Conservation (phyloP, 1,284 basidiomycete genomes). For the Singerocomus inundabilis region DNA sequence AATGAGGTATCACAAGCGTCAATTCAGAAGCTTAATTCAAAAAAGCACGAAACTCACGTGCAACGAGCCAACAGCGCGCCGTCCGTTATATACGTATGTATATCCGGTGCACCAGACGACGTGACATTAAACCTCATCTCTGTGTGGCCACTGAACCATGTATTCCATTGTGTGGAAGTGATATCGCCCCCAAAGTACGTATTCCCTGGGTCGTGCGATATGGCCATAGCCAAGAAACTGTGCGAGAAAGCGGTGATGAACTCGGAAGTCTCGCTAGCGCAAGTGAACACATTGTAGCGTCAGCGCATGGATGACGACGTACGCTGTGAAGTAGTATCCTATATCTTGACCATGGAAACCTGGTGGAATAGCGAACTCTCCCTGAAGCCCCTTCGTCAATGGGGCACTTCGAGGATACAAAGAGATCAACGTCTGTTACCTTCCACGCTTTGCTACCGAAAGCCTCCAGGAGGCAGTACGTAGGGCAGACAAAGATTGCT, state of each 20-base stretch:
- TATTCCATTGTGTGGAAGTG: slow-evolving; percentile 16
- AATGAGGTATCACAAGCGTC: background rate
- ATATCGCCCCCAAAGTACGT: slow-evolving; percentile 12
- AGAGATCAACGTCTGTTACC: background rate
- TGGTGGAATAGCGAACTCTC: background rate
- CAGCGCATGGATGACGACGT: background rate
- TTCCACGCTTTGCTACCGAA: slow-evolving; percentile 6
- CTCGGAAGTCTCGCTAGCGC: slow-evolving; percentile 6
- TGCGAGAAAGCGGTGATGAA: background rate
- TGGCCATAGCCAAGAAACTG: slow-evolving; percentile 16
- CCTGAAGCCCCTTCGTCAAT: background rate
- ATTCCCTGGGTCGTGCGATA: slow-evolving; percentile 13
- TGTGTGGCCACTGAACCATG: slow-evolving; percentile 6
- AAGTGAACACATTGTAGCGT: background rate
- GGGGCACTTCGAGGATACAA: too few species aligned
- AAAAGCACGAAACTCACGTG: slow-evolving; percentile 11
- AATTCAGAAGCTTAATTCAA: background rate
- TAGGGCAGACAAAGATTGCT: slow-evolving; percentile 16
- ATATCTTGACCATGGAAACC: background rate
- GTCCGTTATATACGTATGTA: slow-evolving; percentile 15
- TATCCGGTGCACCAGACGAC: slow-evolving; percentile 6
- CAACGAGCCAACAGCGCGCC: slow-evolving; percentile 19
- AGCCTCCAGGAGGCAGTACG: slow-evolving; percentile 9
- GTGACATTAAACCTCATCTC: slow-evolving; percentile 29
- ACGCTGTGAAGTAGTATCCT: background rate